These are phyloP conservation scores for Yamadazyma trypodendri DNA, from an alignment of 1,139 yeast genomes.

Conservation along the genomic window DNA sequence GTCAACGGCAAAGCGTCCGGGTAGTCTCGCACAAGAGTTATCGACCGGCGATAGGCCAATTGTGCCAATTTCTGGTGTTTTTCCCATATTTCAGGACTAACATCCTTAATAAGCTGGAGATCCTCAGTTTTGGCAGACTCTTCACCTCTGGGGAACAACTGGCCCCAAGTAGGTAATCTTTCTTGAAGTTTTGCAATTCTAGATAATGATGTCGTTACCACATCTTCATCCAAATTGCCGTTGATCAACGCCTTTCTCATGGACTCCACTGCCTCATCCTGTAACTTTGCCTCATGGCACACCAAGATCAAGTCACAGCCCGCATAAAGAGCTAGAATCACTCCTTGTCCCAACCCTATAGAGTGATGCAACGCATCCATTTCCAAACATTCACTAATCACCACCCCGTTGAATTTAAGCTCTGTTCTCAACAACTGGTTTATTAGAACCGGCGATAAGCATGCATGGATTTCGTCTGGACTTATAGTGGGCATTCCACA, in stretches of 20 bases:
- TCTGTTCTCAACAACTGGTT: slow-evolving; percentile 53
- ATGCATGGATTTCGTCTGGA: slow-evolving; percentile 64
- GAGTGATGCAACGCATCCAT: slow-evolving; percentile 64
- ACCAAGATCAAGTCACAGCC: slow-evolving; percentile 68
- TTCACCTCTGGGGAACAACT: slow-evolving; percentile 41
- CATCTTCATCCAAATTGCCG: slow-evolving; percentile 50
- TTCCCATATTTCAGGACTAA: slow-evolving; percentile 35
- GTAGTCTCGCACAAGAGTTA: slow-evolving; percentile 58
- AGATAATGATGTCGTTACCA: slow-evolving; percentile 38
- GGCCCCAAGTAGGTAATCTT: slow-evolving; percentile 47
- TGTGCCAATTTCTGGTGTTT: slow-evolving; percentile 47
- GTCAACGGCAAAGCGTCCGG: slow-evolving; percentile 53
- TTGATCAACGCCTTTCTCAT: slow-evolving; percentile 52
- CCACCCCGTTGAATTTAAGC: slow-evolving; percentile 57
- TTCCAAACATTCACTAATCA: slow-evolving; percentile 64
- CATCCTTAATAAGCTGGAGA: slow-evolving; percentile 25
- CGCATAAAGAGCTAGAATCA: slow-evolving; percentile 58
- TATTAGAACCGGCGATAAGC: slow-evolving; percentile 59
- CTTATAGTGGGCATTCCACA: slow-evolving; percentile 66
- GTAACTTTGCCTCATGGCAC: slow-evolving; percentile 57
- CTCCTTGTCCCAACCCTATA: slow-evolving; percentile 67
- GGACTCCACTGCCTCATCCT: slow-evolving; percentile 58
- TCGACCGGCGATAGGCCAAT: slow-evolving; percentile 51
- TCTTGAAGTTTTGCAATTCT: slow-evolving; percentile 49
- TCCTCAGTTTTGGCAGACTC: slow-evolving; percentile 28